phyloP scores from a whole-genome alignment of 1,284 basidiomycete species.

The Agaricales sp. region DNA sequence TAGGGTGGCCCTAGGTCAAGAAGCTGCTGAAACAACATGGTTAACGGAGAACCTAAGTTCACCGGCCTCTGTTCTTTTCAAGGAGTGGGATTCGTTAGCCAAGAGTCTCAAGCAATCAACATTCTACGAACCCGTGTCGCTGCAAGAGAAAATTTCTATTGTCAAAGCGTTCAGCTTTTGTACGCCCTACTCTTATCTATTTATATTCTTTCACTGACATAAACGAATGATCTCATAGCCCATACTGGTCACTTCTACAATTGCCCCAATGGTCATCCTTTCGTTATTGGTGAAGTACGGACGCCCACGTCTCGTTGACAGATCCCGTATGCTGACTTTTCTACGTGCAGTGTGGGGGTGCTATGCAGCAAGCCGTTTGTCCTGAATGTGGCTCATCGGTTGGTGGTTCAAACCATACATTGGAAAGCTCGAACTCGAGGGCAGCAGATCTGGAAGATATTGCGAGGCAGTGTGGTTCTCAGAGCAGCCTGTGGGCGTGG shows the following conservation, averaged over 20 bases:
- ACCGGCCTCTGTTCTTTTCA: conserved; percentile 14
- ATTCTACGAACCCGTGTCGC: conserved; percentile 29
- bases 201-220: background rate
- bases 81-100: conserved; percentile 23
- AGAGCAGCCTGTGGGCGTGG: conserved; percentile 11
- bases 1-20: conserved; percentile 12
- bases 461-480: conserved; percentile 8
- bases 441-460: conserved; percentile 12
- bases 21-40: conserved; percentile 18
- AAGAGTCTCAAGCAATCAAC: conserved; percentile 18
- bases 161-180: conserved; percentile 35
- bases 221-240: conserved; percentile 16
- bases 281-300: conserved; percentile 31
- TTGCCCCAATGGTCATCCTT: conserved; percentile 44
- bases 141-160: conserved; percentile 36
- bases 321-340: background rate
- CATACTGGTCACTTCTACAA: conserved; percentile 41
- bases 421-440: conserved; percentile 10
- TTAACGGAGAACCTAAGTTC: conserved; percentile 19
- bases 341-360: conserved; percentile 13
- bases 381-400: conserved; percentile 14
- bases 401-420: conserved; percentile 11
- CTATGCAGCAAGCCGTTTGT: conserved; percentile 12
- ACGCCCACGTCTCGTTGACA: conserved; percentile 8
- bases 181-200: conserved; percentile 16